Evolutionary conservation across 129 eudicot species (phyloP).

Genomic region (Chrysanthemum lavandulifolium): DNA sequence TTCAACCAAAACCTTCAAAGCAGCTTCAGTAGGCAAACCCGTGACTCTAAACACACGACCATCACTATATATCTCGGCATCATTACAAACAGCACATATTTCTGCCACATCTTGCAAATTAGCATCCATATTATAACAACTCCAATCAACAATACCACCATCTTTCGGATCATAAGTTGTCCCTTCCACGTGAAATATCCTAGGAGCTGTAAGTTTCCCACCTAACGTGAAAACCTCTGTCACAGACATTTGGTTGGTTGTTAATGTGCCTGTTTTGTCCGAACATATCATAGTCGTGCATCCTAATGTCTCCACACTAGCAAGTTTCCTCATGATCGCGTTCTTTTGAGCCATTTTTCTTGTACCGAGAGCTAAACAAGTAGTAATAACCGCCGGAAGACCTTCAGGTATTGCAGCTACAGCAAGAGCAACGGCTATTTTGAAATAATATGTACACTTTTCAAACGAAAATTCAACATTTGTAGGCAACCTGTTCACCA

Average conservation of each 20-base stretch:
- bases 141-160: slow-evolving; percentile 79
- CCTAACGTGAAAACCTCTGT: slow-evolving; percentile 67
- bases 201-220: slow-evolving; percentile 46
- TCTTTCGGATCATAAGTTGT: slow-evolving; percentile 88
- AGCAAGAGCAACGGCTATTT: slow-evolving; percentile 88
- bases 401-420: slow-evolving; percentile 95
- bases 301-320: slow-evolving; percentile 87
- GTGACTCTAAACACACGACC: slow-evolving; percentile 55
- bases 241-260: slow-evolving; percentile 93
- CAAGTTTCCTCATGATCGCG: slow-evolving; percentile 68
- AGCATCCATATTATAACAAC: slow-evolving; percentile 56
- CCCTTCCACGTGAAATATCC: slow-evolving; percentile 64
- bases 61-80: slow-evolving; percentile 67
- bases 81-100: slow-evolving; percentile 77
- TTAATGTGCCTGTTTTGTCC: slow-evolving; percentile 85
- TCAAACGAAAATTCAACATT: slow-evolving; percentile 69
- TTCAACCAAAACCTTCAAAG: slow-evolving; percentile 83
- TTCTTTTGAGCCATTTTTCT: slow-evolving; percentile 86
- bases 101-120: slow-evolving; percentile 76
- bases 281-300: slow-evolving; percentile 94
- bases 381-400: slow-evolving; percentile 78
- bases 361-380: slow-evolving; percentile 83
- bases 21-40: slow-evolving; percentile 91
- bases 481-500: slow-evolving; percentile 62
- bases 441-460: slow-evolving; percentile 82